Evolutionary conservation across 2,329 filamentous ascomycete species (phyloP), one percentile per base, ranked within the genome.

Genomic region (Alternaria ethzedia): DNA sequence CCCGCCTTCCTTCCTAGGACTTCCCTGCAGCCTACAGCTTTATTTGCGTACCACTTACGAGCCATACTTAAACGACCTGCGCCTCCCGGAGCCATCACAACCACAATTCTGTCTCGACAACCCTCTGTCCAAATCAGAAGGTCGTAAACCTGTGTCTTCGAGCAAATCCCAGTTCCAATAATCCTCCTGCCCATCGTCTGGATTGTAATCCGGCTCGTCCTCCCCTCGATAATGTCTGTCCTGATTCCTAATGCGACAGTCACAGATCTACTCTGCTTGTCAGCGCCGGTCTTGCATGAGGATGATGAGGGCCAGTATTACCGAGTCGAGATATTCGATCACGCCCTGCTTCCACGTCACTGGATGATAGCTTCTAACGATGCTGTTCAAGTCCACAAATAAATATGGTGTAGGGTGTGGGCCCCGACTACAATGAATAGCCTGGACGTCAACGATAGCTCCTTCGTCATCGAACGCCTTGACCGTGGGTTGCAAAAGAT

Each of bases 381-480:
- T 8, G 0, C 5, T 45, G 17, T 45, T 45, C 3, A 45, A 1
- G 20, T 45, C 20, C 17, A 45, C 43, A 11, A 0, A 41, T 0
- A 17, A 15, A 17, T 41, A 41, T 0, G 36, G 36, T 2, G 1
- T 11, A 0, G 36, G 36, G 1, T 41, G n/a, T 0, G 8, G 36
- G 9, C 15, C 36, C 15, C 2, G 43, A 2, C 20, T 12, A 8
- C 17, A 45, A 45, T 21, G 43, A 3, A 45, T 21, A 45, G 20
- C 20, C 11, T 45, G 20, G 6, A 45, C 12, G 11, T 45, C 43
- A 6, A 45, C 20, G 43, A 45, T 45, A 5, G 3, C 43, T 1
- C 43, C 20, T 0, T 45, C 43, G 3, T 13, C 0, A 0, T 21
- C 43, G 0, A 45, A 8, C 0, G 12, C 5, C 43, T 45, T 21